Conservation (phyloP, 2,329 filamentous ascomycete genomes). For the Trichoderma pleuroti region DNA sequence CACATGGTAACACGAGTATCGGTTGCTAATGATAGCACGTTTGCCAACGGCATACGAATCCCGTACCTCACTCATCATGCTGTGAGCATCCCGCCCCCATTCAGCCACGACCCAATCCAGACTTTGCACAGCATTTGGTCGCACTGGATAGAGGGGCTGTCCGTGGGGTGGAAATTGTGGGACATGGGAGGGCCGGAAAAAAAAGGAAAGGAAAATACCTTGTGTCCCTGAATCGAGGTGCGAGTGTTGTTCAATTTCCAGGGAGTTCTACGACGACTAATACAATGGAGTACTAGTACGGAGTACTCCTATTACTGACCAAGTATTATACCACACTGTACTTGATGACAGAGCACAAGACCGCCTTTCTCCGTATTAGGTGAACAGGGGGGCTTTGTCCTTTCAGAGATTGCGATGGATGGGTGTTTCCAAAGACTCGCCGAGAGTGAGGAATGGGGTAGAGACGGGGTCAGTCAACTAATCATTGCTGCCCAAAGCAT, state of each 20-base stretch:
- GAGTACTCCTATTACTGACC: conserved; percentile 5
- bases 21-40: background rate
- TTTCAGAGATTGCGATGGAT: conserved; percentile 14
- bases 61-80: background rate
- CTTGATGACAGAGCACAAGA: background rate
- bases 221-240: background rate
- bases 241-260: conserved; percentile 1
- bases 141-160: background rate
- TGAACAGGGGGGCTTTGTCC: background rate
- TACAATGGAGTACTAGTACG: background rate
- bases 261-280: conserved; percentile 10
- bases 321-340: background rate
- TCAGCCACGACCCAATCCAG: background rate
- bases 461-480: background rate
- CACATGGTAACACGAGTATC: background rate
- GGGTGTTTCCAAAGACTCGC: conserved; percentile 3
- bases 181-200: conserved; percentile 10
- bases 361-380: conserved; percentile 7
- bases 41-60: background rate
- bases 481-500: background rate
- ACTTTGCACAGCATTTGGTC: background rate
- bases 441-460: background rate
- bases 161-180: background rate
- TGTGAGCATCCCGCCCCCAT: background rate
- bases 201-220: background rate